A percentile compares a stretch with the other conserved stretches of the same genome.
These are phyloP conservation scores for Nicotiana noctiflora DNA, from an alignment of 257 asterid genomes.

Conservation along the genomic window DNA sequence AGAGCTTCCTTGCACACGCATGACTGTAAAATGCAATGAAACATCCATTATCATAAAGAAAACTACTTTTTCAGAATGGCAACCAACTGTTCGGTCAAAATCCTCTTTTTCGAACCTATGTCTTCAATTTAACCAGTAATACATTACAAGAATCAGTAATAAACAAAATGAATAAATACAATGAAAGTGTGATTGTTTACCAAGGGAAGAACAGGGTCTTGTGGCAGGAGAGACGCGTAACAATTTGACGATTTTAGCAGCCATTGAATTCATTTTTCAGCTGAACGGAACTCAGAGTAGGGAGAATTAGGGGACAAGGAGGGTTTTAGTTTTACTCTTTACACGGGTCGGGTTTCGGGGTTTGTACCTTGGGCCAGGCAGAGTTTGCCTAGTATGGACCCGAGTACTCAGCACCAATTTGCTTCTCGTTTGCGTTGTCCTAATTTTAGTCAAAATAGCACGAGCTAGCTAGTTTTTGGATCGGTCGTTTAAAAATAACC, in stretches of 20 bases:
- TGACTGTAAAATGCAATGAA: conserved; percentile 20
- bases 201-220: conserved; percentile 22
- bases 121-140: background rate
- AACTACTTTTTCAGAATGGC: background rate
- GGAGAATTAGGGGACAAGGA: conserved; percentile 14
- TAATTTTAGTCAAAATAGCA: no score
- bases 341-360: conserved; percentile 17
- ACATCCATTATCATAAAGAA: background rate
- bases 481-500: no score
- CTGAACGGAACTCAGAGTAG: background rate
- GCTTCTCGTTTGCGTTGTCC: no score
- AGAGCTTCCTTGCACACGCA: conserved; percentile 38
- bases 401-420: no score
- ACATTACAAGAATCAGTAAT: background rate
- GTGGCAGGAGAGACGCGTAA: conserved; percentile 28
- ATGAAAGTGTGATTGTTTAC: conserved; percentile 14
- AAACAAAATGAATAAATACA: background rate
- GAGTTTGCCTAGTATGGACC: no score
- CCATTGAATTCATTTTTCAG: conserved; percentile 34
- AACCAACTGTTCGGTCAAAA: conserved; percentile 14
- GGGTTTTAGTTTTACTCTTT: conserved; percentile 23
- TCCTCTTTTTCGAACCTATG: background rate
- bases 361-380: background rate
- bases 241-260: conserved; percentile 30
- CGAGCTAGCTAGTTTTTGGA: no score